Percentiles rank a stretch among this genome's conserved stretches.
Evolutionary conservation across 306 rosid genomes (phyloP).

Genomic region (Luffa acutangula): DNA sequence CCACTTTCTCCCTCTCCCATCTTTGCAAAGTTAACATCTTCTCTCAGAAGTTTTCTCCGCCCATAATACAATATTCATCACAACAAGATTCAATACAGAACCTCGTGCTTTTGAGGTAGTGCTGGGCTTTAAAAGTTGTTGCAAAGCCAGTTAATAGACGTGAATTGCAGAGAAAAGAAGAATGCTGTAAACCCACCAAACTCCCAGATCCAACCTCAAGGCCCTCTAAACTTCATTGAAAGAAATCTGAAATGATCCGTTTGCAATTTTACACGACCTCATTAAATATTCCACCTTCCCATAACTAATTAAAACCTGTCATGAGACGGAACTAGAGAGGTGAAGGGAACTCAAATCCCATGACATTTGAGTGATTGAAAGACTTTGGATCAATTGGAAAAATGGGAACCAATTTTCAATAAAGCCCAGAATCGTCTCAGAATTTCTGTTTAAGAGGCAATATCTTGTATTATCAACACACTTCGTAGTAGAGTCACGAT

Average conservation of each 20-base stretch:
- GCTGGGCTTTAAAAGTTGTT: background rate
- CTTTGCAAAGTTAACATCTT: background rate
- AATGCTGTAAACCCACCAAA: background rate
- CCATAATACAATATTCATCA: background rate
- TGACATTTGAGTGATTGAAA: background rate
- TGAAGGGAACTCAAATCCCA: background rate
- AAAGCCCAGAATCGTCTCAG: background rate
- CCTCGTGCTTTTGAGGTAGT: background rate
- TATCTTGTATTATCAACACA: background rate
- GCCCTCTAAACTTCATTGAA: background rate
- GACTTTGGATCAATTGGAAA: background rate
- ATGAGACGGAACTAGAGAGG: background rate
- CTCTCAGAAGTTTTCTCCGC: background rate
- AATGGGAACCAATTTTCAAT: background rate
- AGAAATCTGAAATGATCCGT: background rate
- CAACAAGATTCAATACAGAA: background rate
- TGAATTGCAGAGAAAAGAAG: background rate
- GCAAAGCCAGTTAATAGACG: background rate
- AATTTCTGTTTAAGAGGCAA: background rate
- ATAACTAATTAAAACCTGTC: background rate
- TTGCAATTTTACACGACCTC: background rate
- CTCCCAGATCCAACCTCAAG: background rate
- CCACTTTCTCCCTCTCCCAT: background rate
- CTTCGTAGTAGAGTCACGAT: background rate
- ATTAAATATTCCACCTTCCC: background rate